phyloP scores from a whole-genome alignment of 306 rosid species.

The Lathyrus aphaca region DNA sequence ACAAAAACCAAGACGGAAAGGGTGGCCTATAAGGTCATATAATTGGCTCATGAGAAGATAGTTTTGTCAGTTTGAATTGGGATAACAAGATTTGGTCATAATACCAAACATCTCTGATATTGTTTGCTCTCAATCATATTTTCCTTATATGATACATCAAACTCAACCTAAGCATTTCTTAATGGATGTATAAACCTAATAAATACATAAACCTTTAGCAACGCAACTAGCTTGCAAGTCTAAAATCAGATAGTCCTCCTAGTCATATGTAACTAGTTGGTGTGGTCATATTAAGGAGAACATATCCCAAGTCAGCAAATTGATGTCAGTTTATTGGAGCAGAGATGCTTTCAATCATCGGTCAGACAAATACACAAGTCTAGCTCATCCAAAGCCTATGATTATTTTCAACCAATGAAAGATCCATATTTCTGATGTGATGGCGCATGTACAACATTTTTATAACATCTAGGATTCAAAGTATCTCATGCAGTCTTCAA shows the following conservation, averaged over 20 bases:
- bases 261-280: conserved; percentile 8
- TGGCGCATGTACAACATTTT: conserved; percentile 12
- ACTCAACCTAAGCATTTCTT: conserved; percentile 30
- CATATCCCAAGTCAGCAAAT: conserved; percentile 23
- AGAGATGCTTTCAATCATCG: conserved; percentile 25
- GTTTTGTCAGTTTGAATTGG: not conserved
- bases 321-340: conserved; percentile 29
- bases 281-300: conserved; percentile 7
- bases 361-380: conserved; percentile 26
- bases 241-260: conserved; percentile 22
- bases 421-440: not conserved
- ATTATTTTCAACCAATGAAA: conserved; percentile 29
- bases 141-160: conserved; percentile 15
- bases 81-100: not conserved
- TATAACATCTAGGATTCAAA: conserved; percentile 24
- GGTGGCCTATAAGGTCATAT: conserved; percentile 24
- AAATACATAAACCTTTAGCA: conserved; percentile 23
- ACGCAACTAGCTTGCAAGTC: conserved; percentile 6
- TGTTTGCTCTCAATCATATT: not conserved
- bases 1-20: not conserved
- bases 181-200: conserved; percentile 8
- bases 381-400: conserved; percentile 23
- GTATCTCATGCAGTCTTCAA: conserved; percentile 14
- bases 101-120: conserved; percentile 1
- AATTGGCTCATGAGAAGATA: conserved; percentile 10